Percentiles rank a stretch among this genome's conserved stretches.
Evolutionary conservation across 164 flowering plant species (phyloP).

Genomic region (Berberis thunbergii): DNA sequence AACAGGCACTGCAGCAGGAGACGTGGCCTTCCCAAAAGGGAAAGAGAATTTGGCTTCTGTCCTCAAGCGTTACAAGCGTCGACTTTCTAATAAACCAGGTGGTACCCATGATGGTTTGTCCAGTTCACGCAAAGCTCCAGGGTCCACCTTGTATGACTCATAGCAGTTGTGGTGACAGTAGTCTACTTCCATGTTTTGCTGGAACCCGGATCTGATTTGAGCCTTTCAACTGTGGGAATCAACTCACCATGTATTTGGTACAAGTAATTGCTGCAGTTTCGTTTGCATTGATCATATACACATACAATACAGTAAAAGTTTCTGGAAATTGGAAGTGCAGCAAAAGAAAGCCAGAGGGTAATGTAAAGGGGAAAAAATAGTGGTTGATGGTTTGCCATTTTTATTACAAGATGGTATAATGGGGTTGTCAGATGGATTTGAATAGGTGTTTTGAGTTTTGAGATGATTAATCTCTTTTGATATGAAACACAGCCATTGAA

Average conservation of each 20-base stretch:
- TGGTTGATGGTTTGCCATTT: background rate
- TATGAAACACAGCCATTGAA: no score
- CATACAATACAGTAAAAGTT: conserved; percentile 21
- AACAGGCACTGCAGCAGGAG: conserved; percentile 94
- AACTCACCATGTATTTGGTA: conserved; percentile 5
- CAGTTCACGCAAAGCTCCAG: conserved; percentile 15
- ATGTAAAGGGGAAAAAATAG: background rate
- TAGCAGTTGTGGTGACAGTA: conserved; percentile 3
- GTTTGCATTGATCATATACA: conserved; percentile 16
- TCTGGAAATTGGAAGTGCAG: conserved; percentile 24
- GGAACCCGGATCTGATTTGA: conserved; percentile 1
- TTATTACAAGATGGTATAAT: no score
- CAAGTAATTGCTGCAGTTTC: conserved; percentile 23
- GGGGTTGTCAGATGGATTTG: no score
- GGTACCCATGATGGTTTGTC: conserved; percentile 17
- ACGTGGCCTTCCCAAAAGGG: conserved; percentile 96
- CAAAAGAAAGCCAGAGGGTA: background rate
- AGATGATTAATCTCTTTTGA: no score
- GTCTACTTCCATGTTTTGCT: background rate
- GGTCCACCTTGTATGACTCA: conserved; percentile 22
- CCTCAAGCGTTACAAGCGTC: conserved; percentile 85
- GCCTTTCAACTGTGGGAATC: conserved; percentile 11
- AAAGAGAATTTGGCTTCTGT: conserved; percentile 94
- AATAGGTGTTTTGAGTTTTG: no score
- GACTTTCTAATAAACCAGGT: conserved; percentile 22